Evolutionary conservation across 2,329 filamentous ascomycete species (phyloP).

Genomic region (Nectriaceae sp.): DNA sequence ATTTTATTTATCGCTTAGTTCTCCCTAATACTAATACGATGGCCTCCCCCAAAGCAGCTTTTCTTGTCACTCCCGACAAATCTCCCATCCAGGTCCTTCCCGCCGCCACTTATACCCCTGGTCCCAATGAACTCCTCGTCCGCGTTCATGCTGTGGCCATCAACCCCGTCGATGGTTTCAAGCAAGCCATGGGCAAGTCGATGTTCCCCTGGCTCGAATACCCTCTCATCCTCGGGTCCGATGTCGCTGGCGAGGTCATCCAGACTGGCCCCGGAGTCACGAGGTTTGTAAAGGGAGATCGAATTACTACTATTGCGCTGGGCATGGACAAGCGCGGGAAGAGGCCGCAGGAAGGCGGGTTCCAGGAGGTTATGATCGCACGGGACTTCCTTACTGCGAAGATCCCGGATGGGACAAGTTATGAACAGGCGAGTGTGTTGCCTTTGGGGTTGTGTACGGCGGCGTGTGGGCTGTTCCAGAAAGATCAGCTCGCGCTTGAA

Average conservation of each 20-base stretch:
- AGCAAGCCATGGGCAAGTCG: conserved; percentile 27
- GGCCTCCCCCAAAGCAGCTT: neutral
- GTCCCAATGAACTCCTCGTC: conserved; percentile 18
- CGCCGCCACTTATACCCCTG: neutral
- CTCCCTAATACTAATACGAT: neutral
- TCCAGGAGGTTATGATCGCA: conserved; percentile 6
- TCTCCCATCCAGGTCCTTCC: neutral
- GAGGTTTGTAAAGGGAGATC: conserved; percentile 26
- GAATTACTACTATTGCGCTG: conserved; percentile 15
- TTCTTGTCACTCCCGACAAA: neutral
- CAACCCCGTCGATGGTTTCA: conserved; percentile 28
- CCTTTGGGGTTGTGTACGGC: conserved; percentile 16
- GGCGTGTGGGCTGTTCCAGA: conserved; percentile 18
- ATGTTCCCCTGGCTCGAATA: conserved; percentile 15
- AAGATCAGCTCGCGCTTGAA: conserved; percentile 21
- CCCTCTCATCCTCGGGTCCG: conserved; percentile 11
- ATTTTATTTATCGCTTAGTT: conserved; percentile 2
- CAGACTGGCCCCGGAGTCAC: conserved; percentile 22
- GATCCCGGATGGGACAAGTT: conserved; percentile 1
- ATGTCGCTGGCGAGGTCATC: conserved; percentile 27
- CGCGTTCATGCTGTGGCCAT: conserved; percentile 22
- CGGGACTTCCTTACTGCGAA: conserved; percentile 7
- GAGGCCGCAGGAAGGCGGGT: conserved; percentile 2
- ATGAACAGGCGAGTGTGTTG: conserved; percentile 11
- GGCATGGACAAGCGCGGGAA: conserved; percentile 4